Evolutionary conservation across 805 yeast genomes (phyloP), one percentile per base, ranked within the genome.

Genomic region (Candida chauliodis): DNA sequence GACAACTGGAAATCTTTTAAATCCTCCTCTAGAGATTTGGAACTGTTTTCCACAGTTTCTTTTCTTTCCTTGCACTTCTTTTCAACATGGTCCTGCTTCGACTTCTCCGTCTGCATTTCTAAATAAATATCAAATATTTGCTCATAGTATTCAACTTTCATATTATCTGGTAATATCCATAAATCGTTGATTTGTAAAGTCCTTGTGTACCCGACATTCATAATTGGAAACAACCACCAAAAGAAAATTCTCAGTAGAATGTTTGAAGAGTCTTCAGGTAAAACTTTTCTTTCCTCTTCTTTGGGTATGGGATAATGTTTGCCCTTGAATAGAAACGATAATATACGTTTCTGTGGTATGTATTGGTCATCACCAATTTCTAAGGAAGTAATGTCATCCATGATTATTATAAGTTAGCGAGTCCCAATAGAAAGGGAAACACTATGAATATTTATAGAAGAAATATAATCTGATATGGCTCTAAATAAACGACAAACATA

Each of bases 181-280:
- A 81, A 50, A 55, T 83, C 89, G 35, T 72, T 70, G 3, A 81
- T 75, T 29, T 73, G 74, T 30, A 83, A 55, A 0, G 87, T 80
- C 50, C 89, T 68, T 54, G 75, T 78, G 55, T 83, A 83, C 7
- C 89, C 89, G 5, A 73, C 74, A 16, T 56, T 61, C 64, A 83
- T 57, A 34, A 83, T 47, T 0, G 86, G 86, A 26, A 60, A 54
- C 30, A 82, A 57, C 86, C 88, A 83, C 77, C 80, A 72, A 54
- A 80, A 76, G 48, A 79, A 73, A 0, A 66, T 22, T 45, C 58
- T 62, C 18, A 65, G 63, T 15, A 76, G 13, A 23, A 49, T 18
- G 38, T 66, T 67, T n/a, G 70, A 61, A 13, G 20, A 25, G 1
- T 26, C 15, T n/a, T 28, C 28, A 8, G 81, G 81, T 45, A 62